phyloP scores from a whole-genome alignment of 345 rosid genomes.

The Adansonia digitata region DNA sequence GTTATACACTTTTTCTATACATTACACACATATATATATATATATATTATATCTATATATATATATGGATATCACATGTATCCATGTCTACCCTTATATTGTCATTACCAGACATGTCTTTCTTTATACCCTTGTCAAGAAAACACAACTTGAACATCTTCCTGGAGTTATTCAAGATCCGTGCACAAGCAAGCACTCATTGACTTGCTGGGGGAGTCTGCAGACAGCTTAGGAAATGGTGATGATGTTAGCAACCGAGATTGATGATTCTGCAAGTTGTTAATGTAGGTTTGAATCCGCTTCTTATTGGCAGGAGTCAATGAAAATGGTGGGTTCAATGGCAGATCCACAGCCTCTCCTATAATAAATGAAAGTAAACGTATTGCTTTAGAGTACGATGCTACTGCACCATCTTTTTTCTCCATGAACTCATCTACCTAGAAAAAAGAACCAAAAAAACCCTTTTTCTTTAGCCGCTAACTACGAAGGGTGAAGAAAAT shows the following conservation, averaged over 20 bases:
- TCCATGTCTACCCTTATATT: background rate
- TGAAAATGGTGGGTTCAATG: constrained; percentile 53
- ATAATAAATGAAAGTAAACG: constrained; percentile 55
- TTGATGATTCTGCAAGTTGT: constrained; percentile 47
- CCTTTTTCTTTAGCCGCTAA: background rate
- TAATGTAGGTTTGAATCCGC: constrained; percentile 51
- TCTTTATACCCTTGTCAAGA: constrained; percentile 1
- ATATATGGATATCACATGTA: background rate
- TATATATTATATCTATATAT: too few relatives aligned
- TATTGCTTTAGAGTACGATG: constrained; percentile 59
- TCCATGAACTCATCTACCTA: constrained; percentile 67
- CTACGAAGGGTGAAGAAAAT: background rate
- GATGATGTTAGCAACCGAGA: constrained; percentile 28
- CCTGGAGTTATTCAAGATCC: constrained; percentile 10
- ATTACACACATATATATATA: too few relatives aligned
- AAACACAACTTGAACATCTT: constrained; percentile 7
- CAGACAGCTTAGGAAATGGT: constrained; percentile 12
- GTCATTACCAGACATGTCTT: background rate
- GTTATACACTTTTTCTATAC: background rate
- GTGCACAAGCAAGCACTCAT: constrained; percentile 13
- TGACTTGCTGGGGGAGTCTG: constrained; percentile 14
- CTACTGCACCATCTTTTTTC: constrained; percentile 47
- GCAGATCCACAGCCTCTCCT: constrained; percentile 58
- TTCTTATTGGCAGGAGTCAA: constrained; percentile 41
- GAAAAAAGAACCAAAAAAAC: background rate